Evolutionary conservation across 1,284 basidiomycete genomes (phyloP), one percentile per base, ranked within the genome.

Genomic region (Heterobasidion parviporum): DNA sequence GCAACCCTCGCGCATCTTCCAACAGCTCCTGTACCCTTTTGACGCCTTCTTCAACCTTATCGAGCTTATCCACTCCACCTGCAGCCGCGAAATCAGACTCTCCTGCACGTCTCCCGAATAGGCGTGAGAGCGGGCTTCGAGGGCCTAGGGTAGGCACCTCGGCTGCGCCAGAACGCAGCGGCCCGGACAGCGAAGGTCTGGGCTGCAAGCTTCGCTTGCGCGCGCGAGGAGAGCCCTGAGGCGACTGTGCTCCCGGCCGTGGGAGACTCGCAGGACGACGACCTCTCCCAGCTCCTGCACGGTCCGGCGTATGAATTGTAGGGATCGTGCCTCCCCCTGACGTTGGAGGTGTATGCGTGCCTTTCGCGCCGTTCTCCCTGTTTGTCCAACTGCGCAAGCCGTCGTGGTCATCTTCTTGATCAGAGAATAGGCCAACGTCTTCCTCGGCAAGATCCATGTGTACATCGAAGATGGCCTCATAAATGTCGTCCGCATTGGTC

Each of bases 381-480:
- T 61, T 63, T 2, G 43, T n/a, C 59, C 62, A 61, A 43, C 57
- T 58, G 35, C 57, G 59, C 52, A 63, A 32, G 34, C 60, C 61
- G 16, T 70, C 73, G 35, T 76, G 77, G 34, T 51, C 50, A 8
- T 70, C 72, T 43, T 80, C 81, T 2, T 72, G 71, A 55, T 79
- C 70, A 38, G 72, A 71, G 57, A 73, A 71, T 12, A 68, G 65
- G 18, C 64, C 53, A 14, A 35, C 58, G 33, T 59, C 55, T 12
- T 58, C 60, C 6, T 66, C 63, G 15, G 80, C 79, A 38, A 77
- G 72, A 10, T 75, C 69, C 20, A 78, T 63, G 26, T 89, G 83
- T 3, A 87, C 77, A 56, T 88, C 85, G 64, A 92, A 90, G 50
- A 92, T 86, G 1, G 85, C 87, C 49, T 86, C 85, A 64, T 86